Conservation (phyloP, 2,329 filamentous ascomycete species). For the Trichophyton mentagrophytes region DNA sequence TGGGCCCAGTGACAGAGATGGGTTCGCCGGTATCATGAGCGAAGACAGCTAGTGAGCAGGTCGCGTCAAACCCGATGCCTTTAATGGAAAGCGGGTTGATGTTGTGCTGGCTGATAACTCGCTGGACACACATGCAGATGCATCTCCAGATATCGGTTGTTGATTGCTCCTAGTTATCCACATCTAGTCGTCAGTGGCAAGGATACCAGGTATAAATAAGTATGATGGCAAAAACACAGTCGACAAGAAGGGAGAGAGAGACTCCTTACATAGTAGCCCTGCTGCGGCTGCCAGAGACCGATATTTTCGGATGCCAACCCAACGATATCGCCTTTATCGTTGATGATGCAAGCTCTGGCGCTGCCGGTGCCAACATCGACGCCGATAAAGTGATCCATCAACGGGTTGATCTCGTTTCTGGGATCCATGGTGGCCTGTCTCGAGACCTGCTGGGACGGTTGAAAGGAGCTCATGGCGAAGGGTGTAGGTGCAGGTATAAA, state of each 20-base stretch:
- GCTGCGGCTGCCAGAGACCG: slow-evolving; percentile 65
- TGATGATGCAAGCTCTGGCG: slow-evolving; percentile 89
- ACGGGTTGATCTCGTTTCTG: slow-evolving; percentile 45
- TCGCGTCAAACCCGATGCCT: slow-evolving; percentile 94
- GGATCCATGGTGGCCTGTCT: slow-evolving; percentile 33
- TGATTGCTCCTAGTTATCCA: slow-evolving; percentile 66
- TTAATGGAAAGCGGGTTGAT: slow-evolving; percentile 64
- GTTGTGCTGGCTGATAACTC: slow-evolving; percentile 67
- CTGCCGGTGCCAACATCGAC: slow-evolving; percentile 96
- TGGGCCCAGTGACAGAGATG: slow-evolving; percentile 74
- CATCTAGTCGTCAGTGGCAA: slow-evolving; percentile 5
- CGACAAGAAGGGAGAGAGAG: background rate
- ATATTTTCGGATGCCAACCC: slow-evolving; percentile 60
- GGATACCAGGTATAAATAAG: too few relatives aligned
- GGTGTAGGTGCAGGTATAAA: background rate
- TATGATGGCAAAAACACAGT: background rate
- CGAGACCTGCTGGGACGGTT: slow-evolving; percentile 17
- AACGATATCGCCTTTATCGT: slow-evolving; percentile 77
- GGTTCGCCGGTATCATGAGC: slow-evolving; percentile 80
- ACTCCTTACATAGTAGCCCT: slow-evolving; percentile 56
- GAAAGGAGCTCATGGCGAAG: background rate
- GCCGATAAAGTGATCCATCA: slow-evolving; percentile 57
- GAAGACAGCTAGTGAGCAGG: slow-evolving; percentile 93
- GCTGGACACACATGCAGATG: slow-evolving; percentile 78
- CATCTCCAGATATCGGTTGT: slow-evolving; percentile 93